Conservation (phyloP, 2,329 filamentous ascomycete genomes). For the Malbranchea zuffiana region DNA sequence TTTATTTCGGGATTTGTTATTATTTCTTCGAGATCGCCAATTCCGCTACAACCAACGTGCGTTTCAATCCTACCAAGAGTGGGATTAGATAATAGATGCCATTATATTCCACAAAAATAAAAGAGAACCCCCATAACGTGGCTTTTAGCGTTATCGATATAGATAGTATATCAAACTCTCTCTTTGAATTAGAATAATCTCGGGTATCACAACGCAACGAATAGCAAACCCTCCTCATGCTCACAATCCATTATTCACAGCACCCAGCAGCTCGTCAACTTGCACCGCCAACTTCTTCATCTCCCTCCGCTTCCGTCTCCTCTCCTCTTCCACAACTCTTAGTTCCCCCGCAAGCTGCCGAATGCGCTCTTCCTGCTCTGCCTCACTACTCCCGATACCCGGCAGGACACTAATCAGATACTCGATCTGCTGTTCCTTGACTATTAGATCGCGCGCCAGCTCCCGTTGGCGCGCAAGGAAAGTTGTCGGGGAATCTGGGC, state of each 20-base stretch:
- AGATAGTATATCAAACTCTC: too few species aligned
- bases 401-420: slow-evolving; percentile 37
- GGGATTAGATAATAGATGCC: too few species aligned
- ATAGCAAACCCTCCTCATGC: too few species aligned
- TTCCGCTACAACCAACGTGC: too few species aligned
- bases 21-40: too few species aligned
- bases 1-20: too few species aligned
- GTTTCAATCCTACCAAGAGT: too few species aligned
- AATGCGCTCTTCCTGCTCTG: slow-evolving; percentile 36
- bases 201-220: not conserved
- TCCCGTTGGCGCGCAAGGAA: slow-evolving; percentile 38
- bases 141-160: too few species aligned
- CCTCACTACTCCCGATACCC: slow-evolving; percentile 35
- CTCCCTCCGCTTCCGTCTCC: slow-evolving; percentile 32
- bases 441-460: slow-evolving; percentile 38
- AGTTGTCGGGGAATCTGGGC: slow-evolving; percentile 31
- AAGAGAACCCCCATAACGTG: too few species aligned
- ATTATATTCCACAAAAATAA: too few species aligned
- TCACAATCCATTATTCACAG: slow-evolving; percentile 31
- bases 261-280: slow-evolving; percentile 35
- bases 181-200: not conserved
- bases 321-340: slow-evolving; percentile 34
- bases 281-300: slow-evolving; percentile 31
- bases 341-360: slow-evolving; percentile 35
- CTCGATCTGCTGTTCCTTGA: slow-evolving; percentile 43